A percentile compares a stretch with the other conserved stretches of the same genome.
Conservation (phyloP, 345 rosid genomes). For the Physaria fendleri region DNA sequence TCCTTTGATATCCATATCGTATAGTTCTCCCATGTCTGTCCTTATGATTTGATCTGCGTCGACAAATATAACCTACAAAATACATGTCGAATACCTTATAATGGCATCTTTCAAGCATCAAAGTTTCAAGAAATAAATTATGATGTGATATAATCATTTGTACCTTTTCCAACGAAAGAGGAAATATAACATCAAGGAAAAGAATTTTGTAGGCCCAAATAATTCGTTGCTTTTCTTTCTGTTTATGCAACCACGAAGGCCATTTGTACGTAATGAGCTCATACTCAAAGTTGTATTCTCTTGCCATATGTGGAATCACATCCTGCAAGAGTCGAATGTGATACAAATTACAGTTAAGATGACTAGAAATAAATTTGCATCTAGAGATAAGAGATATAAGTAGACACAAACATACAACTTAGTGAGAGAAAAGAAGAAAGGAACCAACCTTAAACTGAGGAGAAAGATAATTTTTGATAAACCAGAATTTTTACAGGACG, state of each 20-base stretch:
- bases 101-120: neutral
- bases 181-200: slow-evolving; percentile 97
- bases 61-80: slow-evolving; percentile 82
- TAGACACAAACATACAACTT: neutral
- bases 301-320: slow-evolving; percentile 93
- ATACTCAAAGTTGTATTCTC: slow-evolving; percentile 83
- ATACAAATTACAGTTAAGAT: neutral
- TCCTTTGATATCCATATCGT: slow-evolving; percentile 96
- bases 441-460: slow-evolving; percentile 89
- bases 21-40: slow-evolving; percentile 96
- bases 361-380: neutral
- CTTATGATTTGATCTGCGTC: slow-evolving; percentile 97
- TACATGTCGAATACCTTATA: slow-evolving; percentile 8
- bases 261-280: slow-evolving; percentile 94
- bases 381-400: neutral
- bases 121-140: slow-evolving; percentile 1
- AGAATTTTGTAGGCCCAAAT: slow-evolving; percentile 98
- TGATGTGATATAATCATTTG: slow-evolving; percentile 7
- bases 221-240: slow-evolving; percentile 95
- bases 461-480: slow-evolving; percentile 96
- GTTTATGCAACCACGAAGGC: slow-evolving; percentile 99
- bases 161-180: slow-evolving; percentile 94
- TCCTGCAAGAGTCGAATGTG: slow-evolving; percentile 47
- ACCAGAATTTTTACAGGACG: slow-evolving; percentile 99
- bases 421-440: neutral